Percentiles rank a stretch among this genome's conserved stretches.
These are phyloP conservation scores for Cryptomeria japonica DNA, from an alignment of 75 land plant genomes.

Conservation along the genomic window DNA sequence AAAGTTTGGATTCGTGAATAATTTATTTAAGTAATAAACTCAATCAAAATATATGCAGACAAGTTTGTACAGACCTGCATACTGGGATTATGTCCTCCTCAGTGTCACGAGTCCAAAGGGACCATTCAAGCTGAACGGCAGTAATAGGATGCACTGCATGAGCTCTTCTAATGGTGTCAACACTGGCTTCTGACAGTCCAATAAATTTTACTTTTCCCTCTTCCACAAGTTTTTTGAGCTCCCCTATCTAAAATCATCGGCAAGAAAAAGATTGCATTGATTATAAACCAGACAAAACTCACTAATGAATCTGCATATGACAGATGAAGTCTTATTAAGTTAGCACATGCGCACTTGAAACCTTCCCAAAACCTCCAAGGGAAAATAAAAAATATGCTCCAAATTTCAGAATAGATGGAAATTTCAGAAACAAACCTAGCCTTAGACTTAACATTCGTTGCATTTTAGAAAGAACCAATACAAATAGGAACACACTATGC, in stretches of 20 bases:
- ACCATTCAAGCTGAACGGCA: constrained; percentile 65
- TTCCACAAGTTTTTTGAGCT: constrained; percentile 60
- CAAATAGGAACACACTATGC: not conserved
- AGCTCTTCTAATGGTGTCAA: constrained; percentile 53
- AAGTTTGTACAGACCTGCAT: constrained; percentile 41
- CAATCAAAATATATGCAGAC: not conserved
- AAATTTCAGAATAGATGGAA: not conserved
- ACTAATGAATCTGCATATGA: not conserved
- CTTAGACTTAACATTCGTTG: not conserved
- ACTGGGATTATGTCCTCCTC: constrained; percentile 50
- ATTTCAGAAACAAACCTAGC: not conserved
- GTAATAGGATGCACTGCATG: constrained; percentile 70
- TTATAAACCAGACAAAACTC: not conserved
- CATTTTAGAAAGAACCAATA: not conserved
- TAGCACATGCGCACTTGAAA: not conserved
- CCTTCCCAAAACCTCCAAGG: not conserved
- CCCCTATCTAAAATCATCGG: constrained; percentile 35
- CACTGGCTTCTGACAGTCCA: constrained; percentile 63
- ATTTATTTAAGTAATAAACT: not conserved
- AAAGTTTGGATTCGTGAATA: not conserved
- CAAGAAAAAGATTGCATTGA: not conserved
- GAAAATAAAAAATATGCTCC: not conserved
- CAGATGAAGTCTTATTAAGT: not conserved
- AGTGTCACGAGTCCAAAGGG: constrained; percentile 53
- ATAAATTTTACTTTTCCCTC: constrained; percentile 65